Base-by-base conservation (phyloP, 148 eudicot species). In the Drosera capensis region DNA sequence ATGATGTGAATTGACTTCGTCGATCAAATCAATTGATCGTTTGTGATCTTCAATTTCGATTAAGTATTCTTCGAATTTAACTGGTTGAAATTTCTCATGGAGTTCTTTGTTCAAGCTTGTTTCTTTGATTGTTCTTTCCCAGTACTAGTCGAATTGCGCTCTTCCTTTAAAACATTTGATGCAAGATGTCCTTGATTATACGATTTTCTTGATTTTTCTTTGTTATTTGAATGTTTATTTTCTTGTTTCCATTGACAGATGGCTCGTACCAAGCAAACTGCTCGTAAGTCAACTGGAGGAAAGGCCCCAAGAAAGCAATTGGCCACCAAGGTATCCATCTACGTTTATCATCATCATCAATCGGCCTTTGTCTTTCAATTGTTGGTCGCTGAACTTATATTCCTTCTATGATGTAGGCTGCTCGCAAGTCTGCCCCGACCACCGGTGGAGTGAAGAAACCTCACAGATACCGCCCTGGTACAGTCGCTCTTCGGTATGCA, bases 231-330 rank as follows among this genome's bases (percentile, higher is more conserved):
- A n/a, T n/a, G n/a, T n/a, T n/a, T n/a, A n/a, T n/a, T n/a, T n/a
- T n/a, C 23, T 19, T 28, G 18, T 19, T 53, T 17, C 28, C 7
- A 17, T 23, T 39, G 19, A 19, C 9, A 77, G 79, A 82, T 82
- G 93, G 93, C 93, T 19, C 94, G 94, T 82, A 82, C 94, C 37
- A 82, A 82, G 73, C 94, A 83, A 61, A 83, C 94, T 26, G 94
- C 94, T 36, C 83, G 94, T 46, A 83, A 83, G 76, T 79, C 87
- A 24, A 83, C 94, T 4, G 87, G 87, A 68, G 94, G 94, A 49
- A 83, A 83, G 80, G 94, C 94, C 12, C 94, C 94, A 0, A 75
- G 94, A 83, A 83, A 83, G 78, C 94, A 83, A 45, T 68, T 82
- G 45, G 87, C 94, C 28, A 83, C 94, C 40, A 79, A 83, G 82